These are phyloP conservation scores for Lasiodiplodia citricola DNA, from an alignment of 2,329 filamentous ascomycete genomes.

Conservation along the genomic window DNA sequence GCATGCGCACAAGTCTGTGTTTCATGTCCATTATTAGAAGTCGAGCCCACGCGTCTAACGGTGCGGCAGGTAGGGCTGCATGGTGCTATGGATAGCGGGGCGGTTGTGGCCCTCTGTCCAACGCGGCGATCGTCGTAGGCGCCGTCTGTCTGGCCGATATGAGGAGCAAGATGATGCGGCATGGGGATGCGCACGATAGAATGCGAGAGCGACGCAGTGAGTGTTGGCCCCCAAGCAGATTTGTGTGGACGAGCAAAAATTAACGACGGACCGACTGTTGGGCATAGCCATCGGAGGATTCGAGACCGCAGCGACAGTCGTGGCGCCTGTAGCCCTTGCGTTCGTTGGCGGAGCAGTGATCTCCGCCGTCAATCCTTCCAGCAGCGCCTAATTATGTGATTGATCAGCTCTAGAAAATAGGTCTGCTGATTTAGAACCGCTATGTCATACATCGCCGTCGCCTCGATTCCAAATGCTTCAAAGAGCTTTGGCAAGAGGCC, in stretches of 20 bases:
- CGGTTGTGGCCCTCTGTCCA: slow-evolving; percentile 12
- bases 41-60: slow-evolving; percentile 23
- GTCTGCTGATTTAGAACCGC: slow-evolving; percentile 9
- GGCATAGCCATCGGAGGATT: slow-evolving; percentile 24
- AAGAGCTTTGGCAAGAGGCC: not conserved
- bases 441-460: slow-evolving; percentile 23
- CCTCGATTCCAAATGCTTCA: slow-evolving; percentile 14
- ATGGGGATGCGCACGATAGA: not conserved
- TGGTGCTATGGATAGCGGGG: slow-evolving; percentile 8
- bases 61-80: slow-evolving; percentile 22
- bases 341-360: slow-evolving; percentile 6
- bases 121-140: not conserved
- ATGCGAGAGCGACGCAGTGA: slow-evolving; percentile 9
- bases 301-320: slow-evolving; percentile 21
- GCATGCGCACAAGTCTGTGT: slow-evolving; percentile 16
- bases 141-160: slow-evolving; percentile 1
- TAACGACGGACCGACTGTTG: slow-evolving; percentile 12
- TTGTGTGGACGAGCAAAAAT: slow-evolving; percentile 4
- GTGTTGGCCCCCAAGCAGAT: slow-evolving; percentile 5
- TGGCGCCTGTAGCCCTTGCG: slow-evolving; percentile 22
- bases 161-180: slow-evolving; percentile 10
- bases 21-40: slow-evolving; percentile 23
- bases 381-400: slow-evolving; percentile 1
- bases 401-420: slow-evolving; percentile 15
- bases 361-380: slow-evolving; percentile 5